These are phyloP conservation scores for Gloeophyllum trabeum DNA, from an alignment of 768 basidiomycete species.

Conservation along the genomic window DNA sequence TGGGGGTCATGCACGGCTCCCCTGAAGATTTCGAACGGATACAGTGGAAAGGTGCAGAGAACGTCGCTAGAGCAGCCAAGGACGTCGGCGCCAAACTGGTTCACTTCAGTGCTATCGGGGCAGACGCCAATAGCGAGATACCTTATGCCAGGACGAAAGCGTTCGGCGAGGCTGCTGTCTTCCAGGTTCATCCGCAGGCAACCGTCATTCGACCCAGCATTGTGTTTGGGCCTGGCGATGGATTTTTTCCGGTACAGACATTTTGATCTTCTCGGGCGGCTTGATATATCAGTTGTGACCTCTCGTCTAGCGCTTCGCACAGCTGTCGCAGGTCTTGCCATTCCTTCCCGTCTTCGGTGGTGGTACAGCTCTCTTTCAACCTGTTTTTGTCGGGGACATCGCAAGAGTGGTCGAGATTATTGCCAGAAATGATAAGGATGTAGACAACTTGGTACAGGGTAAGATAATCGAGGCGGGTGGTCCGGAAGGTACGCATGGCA, in stretches of 20 bases:
- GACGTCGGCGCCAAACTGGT: slow-evolving; percentile 44
- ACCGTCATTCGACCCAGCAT: slow-evolving; percentile 64
- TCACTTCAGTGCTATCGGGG: slow-evolving; percentile 69
- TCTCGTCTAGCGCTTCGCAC: slow-evolving; percentile 45
- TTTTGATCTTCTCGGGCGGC: background rate
- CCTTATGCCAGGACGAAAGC: slow-evolving; percentile 55
- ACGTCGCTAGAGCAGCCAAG: slow-evolving; percentile 46
- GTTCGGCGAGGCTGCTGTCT: slow-evolving; percentile 44
- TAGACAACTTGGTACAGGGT: slow-evolving; percentile 23
- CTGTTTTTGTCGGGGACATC: slow-evolving; percentile 63
- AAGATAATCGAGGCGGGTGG: slow-evolving; percentile 37
- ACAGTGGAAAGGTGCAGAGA: slow-evolving; percentile 56
- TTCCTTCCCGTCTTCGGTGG: slow-evolving; percentile 71
- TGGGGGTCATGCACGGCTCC: slow-evolving; percentile 54
- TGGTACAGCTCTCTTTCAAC: slow-evolving; percentile 57
- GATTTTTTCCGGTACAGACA: slow-evolving; percentile 55
- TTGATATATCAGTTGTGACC: background rate
- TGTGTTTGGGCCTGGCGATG: slow-evolving; percentile 68
- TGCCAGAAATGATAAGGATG: slow-evolving; percentile 30
- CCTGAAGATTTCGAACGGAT: slow-evolving; percentile 44
- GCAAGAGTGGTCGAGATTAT: slow-evolving; percentile 50
- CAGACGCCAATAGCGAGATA: slow-evolving; percentile 42
- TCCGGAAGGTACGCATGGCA: slow-evolving; percentile 37
- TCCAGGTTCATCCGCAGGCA: slow-evolving; percentile 32
- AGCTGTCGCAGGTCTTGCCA: slow-evolving; percentile 46